phyloP scores from a whole-genome alignment of 2,329 filamentous ascomycete species.

The Coleophoma eucalyptorum region DNA sequence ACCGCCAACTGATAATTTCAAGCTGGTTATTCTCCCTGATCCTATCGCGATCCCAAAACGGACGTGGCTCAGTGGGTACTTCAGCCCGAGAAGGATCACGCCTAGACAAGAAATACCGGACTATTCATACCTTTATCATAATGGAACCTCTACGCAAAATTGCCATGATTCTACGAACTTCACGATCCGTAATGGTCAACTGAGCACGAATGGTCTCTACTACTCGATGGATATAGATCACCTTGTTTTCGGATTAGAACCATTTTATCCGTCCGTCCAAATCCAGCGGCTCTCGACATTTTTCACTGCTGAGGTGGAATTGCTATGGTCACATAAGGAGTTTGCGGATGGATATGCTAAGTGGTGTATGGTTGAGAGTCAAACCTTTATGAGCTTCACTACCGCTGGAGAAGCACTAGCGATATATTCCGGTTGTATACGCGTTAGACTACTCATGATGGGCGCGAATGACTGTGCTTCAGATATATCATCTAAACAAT shows the following conservation, averaged over 20 bases:
- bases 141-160: background rate
- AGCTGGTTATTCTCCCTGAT: background rate
- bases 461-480: background rate
- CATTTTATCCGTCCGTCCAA: background rate
- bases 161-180: background rate
- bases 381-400: background rate
- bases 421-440: background rate
- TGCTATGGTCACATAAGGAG: background rate
- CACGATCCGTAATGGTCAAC: background rate
- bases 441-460: background rate
- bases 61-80: background rate
- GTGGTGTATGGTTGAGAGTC: background rate
- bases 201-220: background rate
- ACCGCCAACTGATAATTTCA: background rate
- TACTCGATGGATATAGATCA: background rate
- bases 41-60: background rate
- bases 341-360: background rate
- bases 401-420: background rate
- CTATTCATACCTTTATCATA: background rate
- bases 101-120: background rate
- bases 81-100: background rate
- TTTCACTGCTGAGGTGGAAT: background rate
- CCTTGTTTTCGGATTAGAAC: background rate
- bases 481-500: background rate
- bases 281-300: background rate